A percentile compares a stretch with the other conserved stretches of the same genome.
phyloP scores from a whole-genome alignment of 805 yeast species.

The Geotrichum ghanense region DNA sequence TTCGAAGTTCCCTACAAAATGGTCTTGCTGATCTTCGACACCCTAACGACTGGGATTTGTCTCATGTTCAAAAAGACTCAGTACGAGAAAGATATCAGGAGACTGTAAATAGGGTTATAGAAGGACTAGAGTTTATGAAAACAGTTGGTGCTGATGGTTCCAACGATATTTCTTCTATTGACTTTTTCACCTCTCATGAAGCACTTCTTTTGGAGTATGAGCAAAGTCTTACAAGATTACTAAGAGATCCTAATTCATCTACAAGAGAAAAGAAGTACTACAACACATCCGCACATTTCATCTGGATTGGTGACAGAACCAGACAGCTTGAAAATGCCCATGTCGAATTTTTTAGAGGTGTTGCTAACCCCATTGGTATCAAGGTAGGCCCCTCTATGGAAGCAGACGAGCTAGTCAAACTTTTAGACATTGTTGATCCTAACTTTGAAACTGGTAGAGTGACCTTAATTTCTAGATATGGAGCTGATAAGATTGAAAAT shows the following conservation, averaged over 20 bases:
- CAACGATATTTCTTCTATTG: conserved; percentile 23
- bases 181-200: conserved; percentile 32
- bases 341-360: conserved; percentile 34
- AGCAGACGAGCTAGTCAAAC: conserved; percentile 26
- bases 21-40: conserved; percentile 33
- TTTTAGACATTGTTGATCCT: conserved; percentile 31
- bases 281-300: conserved; percentile 32
- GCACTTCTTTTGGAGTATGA: conserved; percentile 32
- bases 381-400: conserved; percentile 34
- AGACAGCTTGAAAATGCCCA: conserved; percentile 35
- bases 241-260: conserved; percentile 16
- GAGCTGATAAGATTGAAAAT: conserved; percentile 25
- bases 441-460: conserved; percentile 28
- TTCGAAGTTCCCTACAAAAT: conserved; percentile 24
- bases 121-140: conserved; percentile 28
- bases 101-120: conserved; percentile 26
- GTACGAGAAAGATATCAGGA: conserved; percentile 29
- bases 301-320: conserved; percentile 36
- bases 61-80: conserved; percentile 28
- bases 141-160: conserved; percentile 29
- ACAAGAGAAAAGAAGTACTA: conserved; percentile 19
- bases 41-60: conserved; percentile 31
- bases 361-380: conserved; percentile 32
- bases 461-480: conserved; percentile 32
- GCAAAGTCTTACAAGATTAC: conserved; percentile 28